These are phyloP conservation scores for Chloranthus sessilifolius DNA, from an alignment of 164 flowering plant genomes.

Conservation along the genomic window DNA sequence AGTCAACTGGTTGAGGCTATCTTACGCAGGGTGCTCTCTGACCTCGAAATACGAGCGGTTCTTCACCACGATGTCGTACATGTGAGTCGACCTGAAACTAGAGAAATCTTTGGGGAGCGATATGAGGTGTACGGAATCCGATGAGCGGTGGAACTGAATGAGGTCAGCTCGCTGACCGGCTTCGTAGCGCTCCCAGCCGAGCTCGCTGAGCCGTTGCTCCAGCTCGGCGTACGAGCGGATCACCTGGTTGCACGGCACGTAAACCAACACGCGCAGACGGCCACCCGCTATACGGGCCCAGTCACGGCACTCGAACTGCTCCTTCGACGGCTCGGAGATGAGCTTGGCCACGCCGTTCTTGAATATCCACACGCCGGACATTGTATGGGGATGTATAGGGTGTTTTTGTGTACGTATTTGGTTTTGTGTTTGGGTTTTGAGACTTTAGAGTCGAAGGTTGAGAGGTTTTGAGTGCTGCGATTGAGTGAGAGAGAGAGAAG, in stretches of 20 bases:
- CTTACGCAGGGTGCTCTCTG: slow-evolving; percentile 29
- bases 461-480: too few species aligned
- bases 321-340: slow-evolving; percentile 36
- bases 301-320: slow-evolving; percentile 36
- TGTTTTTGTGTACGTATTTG: too few species aligned
- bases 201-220: slow-evolving; percentile 33
- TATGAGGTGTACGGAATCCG: slow-evolving; percentile 30
- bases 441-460: too few species aligned
- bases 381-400: slow-evolving; percentile 7
- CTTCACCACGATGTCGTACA: slow-evolving; percentile 65
- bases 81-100: slow-evolving; percentile 36
- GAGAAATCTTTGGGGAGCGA: slow-evolving; percentile 38
- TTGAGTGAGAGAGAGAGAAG: too few species aligned
- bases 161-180: slow-evolving; percentile 18
- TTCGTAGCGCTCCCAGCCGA: slow-evolving; percentile 46
- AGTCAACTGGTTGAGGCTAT: neutral
- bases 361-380: slow-evolving; percentile 54
- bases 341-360: slow-evolving; percentile 44
- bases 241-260: slow-evolving; percentile 35
- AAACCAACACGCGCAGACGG: slow-evolving; percentile 35
- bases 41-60: slow-evolving; percentile 51
- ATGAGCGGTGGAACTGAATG: slow-evolving; percentile 44
- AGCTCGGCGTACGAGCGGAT: slow-evolving; percentile 41
- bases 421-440: too few species aligned
- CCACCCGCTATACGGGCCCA: slow-evolving; percentile 37